Evolutionary conservation across 1,284 basidiomycete genomes (phyloP), one percentile per base, ranked within the genome.

Genomic region (Fomitopsis betulina): DNA sequence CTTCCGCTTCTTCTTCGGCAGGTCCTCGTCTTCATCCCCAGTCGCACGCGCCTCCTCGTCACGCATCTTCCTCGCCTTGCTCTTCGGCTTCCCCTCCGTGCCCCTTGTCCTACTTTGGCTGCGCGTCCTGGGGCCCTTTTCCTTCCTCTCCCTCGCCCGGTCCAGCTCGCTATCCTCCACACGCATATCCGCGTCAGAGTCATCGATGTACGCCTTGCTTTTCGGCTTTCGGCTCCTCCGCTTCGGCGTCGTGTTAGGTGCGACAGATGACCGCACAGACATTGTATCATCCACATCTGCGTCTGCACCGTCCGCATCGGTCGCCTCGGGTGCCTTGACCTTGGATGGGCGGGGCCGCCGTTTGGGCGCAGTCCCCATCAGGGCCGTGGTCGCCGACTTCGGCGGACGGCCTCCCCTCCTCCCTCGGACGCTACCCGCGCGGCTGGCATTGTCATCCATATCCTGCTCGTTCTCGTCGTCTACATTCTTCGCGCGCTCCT

Each of bases 171-270:
- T 62, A 9, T 59, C 62, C 51, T 62, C 64, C 15, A 61, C 62
- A 27, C 63, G 63, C 57, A 61, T 60, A 56, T 70, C 63, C 54
- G 57, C 60, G 32, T 63, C 63, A 4, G 64, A 64, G 37, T 64
- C 67, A 38, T 62, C 54, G 42, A 66, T 59, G 45, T 60, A 61
- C 19, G 61, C 54, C 57, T 67, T 67, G 58, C 63, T 67, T 63
- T 68, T 69, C 40, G 65, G 64, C 54, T 63, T 59, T 5, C 68
- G 66, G 17, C 65, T 66, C 47, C 66, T 63, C 43, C 66, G 65
- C 54, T 67, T 71, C 37, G 62, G 38, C 7, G 52, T 49, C 7
- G 51, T 12, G 2, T 59, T 50, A 17, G 63, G 51, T 7, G 52
- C 59, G 7, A 60, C 61, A 21, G 65, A 62, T 38, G 45, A 47